phyloP scores from a whole-genome alignment of 495 filamentous ascomycete species.

The Penicillium simplicissimum region DNA sequence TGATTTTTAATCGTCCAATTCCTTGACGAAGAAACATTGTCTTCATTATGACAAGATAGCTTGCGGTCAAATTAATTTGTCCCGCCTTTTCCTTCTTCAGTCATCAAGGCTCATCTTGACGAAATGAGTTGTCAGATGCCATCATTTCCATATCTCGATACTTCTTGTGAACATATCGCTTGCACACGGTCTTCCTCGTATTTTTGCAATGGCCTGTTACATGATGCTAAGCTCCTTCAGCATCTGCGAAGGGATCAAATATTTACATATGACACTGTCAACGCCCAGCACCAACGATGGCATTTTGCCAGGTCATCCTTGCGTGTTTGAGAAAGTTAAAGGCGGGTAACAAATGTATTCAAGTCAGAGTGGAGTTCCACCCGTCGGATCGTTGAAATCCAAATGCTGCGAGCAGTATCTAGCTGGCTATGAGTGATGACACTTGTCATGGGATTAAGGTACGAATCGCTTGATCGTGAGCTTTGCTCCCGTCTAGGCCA shows the following conservation, averaged over 20 bases:
- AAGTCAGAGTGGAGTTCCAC: background rate
- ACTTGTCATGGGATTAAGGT: background rate
- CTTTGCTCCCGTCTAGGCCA: no score
- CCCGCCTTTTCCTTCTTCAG: background rate
- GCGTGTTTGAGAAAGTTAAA: background rate
- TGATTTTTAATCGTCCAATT: no score
- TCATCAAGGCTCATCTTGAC: background rate
- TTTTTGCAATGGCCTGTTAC: background rate
- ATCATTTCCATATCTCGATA: background rate
- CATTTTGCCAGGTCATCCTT: background rate
- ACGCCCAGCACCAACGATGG: constrained; percentile 38
- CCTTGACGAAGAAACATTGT: no score
- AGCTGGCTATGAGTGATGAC: background rate
- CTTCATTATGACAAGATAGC: no score
- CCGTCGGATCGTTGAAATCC: background rate
- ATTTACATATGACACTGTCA: constrained; percentile 56
- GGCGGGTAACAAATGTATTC: background rate
- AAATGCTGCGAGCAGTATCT: background rate
- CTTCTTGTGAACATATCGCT: background rate
- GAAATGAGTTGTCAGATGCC: background rate
- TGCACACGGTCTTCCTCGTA: background rate
- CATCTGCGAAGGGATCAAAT: constrained; percentile 39
- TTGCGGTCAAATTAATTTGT: background rate
- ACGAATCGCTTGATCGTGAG: background rate
- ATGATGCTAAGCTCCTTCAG: background rate